Base-by-base conservation (phyloP, 768 basidiomycete genomes). In the Mycena galericulata region DNA sequence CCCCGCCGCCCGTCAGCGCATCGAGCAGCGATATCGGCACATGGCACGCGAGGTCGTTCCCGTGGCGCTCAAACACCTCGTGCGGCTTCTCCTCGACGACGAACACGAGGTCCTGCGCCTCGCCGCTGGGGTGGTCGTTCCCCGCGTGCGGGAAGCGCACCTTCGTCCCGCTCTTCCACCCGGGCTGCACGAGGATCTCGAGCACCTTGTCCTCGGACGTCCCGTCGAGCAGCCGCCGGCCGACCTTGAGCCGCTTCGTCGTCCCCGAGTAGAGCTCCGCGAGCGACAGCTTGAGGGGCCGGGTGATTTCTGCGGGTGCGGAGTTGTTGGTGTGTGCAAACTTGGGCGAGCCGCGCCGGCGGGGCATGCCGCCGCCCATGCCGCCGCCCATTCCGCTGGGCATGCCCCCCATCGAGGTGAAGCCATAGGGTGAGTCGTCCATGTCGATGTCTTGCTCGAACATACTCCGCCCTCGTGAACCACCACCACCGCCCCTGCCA, bases 91-190 rank as follows among this genome's bases (percentile, higher is more conserved):
- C 96, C 79, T 98, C 97, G n/a, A 98, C 89, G 51, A 97, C 89
- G 76, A 99, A 98, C 34, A 96, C 96, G n/a, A 99, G 86, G 77
- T 97, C 95, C 75, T 96, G 95, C 17, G 92, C 78, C 50, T 91
- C 91, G 14, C 92, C 91, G 36, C 68, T 78, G 15, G 82, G 76
- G 57, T 86, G 84, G 74, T 96, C 95, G 78, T 98, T 96, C 3
- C 95, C 95, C 12, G 94, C 92, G 24, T 88, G 88, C 0, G 93
- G 89, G 80, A 97, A 98, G 45, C 94, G 90, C 66, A 99, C 87
- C 81, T 97, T 98, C 20, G 97, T 98, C 0, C 97, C 97, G 68
- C 89, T 89, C 86, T 98, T 98, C 96, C 96, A 99, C 1, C 97
- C 97, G 0, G 97, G 95, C 70, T 87, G 86, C 26, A 95, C 85